Percentiles rank a stretch among this genome's conserved stretches.
These are phyloP conservation scores for Mayamaea pseudoterrestris DNA, from an alignment of 108 stramenopile genomes.

Conservation along the genomic window DNA sequence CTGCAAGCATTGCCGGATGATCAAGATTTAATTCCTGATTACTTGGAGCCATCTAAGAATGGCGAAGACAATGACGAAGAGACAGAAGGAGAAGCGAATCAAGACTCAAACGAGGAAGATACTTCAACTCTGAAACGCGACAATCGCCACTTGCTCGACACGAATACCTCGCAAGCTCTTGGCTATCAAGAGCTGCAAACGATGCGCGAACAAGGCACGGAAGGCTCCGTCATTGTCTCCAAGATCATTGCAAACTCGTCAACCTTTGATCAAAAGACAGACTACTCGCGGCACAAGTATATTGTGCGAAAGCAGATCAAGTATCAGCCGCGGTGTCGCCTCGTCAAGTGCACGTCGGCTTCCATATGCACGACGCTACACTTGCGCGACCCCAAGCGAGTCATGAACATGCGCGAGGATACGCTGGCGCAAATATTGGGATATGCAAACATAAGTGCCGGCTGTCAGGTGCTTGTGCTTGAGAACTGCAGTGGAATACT, in stretches of 20 bases:
- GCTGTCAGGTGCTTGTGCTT: conserved; percentile 55
- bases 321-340: conserved; percentile 70
- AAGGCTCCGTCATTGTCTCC: conserved; percentile 55
- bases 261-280: conserved; percentile 72
- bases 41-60: conserved; percentile 1
- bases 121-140: conserved; percentile 32
- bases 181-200: conserved; percentile 21
- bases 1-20: conserved; percentile 47
- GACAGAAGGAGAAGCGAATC: neutral
- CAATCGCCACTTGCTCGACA: conserved; percentile 70
- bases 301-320: conserved; percentile 63
- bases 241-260: conserved; percentile 68
- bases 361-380: conserved; percentile 56
- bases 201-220: conserved; percentile 23
- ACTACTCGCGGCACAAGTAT: conserved; percentile 80
- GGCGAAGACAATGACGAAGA: conserved; percentile 6
- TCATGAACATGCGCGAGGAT: conserved; percentile 70
- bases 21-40: conserved; percentile 48
- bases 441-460: conserved; percentile 73
- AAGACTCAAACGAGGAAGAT: conserved; percentile 1
- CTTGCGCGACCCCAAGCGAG: conserved; percentile 36
- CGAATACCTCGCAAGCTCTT: conserved; percentile 58
- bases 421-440: conserved; percentile 65
- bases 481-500: conserved; percentile 63
- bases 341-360: conserved; percentile 50